Evolutionary conservation across 495 filamentous ascomycete genomes (phyloP).

Genomic region (Aspergillus bridgeri): DNA sequence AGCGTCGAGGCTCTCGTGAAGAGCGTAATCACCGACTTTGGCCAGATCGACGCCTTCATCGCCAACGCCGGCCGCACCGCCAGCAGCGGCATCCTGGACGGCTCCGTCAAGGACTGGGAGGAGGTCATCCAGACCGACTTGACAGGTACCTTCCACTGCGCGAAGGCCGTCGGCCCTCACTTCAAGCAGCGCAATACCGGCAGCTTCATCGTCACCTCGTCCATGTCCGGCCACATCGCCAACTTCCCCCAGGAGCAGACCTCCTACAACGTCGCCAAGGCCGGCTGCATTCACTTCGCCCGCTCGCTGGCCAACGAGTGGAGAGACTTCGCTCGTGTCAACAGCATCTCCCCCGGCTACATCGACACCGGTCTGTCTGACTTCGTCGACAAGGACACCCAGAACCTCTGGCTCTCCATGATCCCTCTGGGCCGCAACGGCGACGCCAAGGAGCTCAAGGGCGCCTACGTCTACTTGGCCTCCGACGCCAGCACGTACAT

Average conservation of each 20-base stretch:
- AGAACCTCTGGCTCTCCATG: slow-evolving; percentile 70
- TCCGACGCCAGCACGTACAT: slow-evolving; percentile 80
- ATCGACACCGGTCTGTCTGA: slow-evolving; percentile 77
- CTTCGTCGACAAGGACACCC: slow-evolving; percentile 66
- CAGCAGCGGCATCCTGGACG: slow-evolving; percentile 59
- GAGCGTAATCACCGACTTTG: slow-evolving; percentile 58
- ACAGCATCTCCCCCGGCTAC: slow-evolving; percentile 72
- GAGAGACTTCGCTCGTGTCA: slow-evolving; percentile 73
- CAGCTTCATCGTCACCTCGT: slow-evolving; percentile 60
- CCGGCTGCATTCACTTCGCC: slow-evolving; percentile 53
- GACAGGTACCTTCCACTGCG: slow-evolving; percentile 66
- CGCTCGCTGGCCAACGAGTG: slow-evolving; percentile 69
- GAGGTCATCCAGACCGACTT: slow-evolving; percentile 65
- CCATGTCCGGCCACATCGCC: slow-evolving; percentile 70
- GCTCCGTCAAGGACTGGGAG: slow-evolving; percentile 60
- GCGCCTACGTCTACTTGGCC: slow-evolving; percentile 73
- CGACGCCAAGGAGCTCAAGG: slow-evolving; percentile 79
- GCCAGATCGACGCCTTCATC: slow-evolving; percentile 64
- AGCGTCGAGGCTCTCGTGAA: slow-evolving; percentile 48
- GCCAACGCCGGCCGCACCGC: slow-evolving; percentile 68
- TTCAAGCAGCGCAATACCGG: slow-evolving; percentile 61
- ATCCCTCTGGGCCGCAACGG: slow-evolving; percentile 74
- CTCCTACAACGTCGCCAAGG: slow-evolving; percentile 78
- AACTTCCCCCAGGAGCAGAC: slow-evolving; percentile 80
- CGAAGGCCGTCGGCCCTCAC: slow-evolving; percentile 61